Evolutionary conservation across 2,329 filamentous ascomycete species (phyloP), one percentile per base, ranked within the genome.

Genomic region (Davidsoniella australis): DNA sequence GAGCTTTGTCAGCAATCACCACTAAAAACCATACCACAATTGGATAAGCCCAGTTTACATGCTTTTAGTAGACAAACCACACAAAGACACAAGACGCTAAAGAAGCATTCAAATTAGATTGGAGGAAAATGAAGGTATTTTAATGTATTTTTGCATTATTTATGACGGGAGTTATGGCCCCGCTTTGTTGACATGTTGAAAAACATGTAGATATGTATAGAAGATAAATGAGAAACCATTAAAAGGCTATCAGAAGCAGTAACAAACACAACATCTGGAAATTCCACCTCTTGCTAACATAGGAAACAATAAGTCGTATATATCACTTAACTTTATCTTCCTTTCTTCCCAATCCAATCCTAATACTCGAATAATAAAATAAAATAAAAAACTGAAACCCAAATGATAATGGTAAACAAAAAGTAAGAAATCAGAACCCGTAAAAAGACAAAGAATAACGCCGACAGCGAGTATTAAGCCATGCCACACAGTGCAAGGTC

Each of bases 251-350:
- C 26, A 20, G 29, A 33, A 40, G 36, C 43, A 47, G 24, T n/a
- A 45, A 37, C 26, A 47, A 42, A 42, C 37, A 41, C 33, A 36
- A 47, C n/a, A 33, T n/a, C n/a, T 39, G 26, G 24, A 41, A 49
- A 49, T 36, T 45, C 44, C 41, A 36, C 46, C 46, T 47, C 51
- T 42, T 18, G 49, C 47, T 49, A 29, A 39, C 47, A 53, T 49
- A 43, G 42, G 20, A 49, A 47, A 52, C 50, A 53, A 53, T 53
- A 44, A 53, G 49, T 53, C 51, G 40, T 53, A 49, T 53, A 49
- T 47, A 47, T 52, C 24, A 37, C 43, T 49, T 53, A 47, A 47
- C 37, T 47, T 52, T 39, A 39, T 38, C 24, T 24, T 40, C 37
- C 23, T n/a, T 23, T 40, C 45, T 47, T 24, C 38, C 29, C 17